Evolutionary conservation across 2,329 filamentous ascomycete species (phyloP).

Genomic region (Aspergillus fijiensis): DNA sequence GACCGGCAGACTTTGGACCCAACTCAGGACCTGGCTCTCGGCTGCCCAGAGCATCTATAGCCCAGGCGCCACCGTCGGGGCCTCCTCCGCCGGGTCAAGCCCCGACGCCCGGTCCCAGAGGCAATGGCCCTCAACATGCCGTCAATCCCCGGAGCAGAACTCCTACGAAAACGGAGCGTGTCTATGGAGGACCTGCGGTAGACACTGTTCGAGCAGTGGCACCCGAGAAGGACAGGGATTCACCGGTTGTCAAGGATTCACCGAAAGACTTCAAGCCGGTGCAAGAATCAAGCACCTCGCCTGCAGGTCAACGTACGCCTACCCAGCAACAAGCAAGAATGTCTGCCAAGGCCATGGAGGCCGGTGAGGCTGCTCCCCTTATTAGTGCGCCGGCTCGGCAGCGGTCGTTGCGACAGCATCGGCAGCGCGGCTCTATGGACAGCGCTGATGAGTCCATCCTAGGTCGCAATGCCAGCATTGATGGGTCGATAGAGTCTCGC

Average conservation of each 20-base stretch:
- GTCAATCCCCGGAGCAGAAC: slow-evolving; percentile 49
- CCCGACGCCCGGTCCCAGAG: slow-evolving; percentile 58
- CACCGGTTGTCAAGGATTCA: slow-evolving; percentile 46
- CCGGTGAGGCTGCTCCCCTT: slow-evolving; percentile 46
- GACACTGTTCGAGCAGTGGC: slow-evolving; percentile 45
- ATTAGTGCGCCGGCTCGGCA: slow-evolving; percentile 46
- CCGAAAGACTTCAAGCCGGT: slow-evolving; percentile 37
- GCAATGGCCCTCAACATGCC: slow-evolving; percentile 39
- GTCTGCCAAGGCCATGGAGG: slow-evolving; percentile 48
- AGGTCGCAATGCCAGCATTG: slow-evolving; percentile 40
- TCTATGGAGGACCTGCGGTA: slow-evolving; percentile 42
- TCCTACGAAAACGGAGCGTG: slow-evolving; percentile 51
- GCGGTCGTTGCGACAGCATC: slow-evolving; percentile 57
- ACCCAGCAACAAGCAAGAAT: slow-evolving; percentile 50
- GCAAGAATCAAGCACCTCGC: slow-evolving; percentile 51
- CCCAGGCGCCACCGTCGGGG: slow-evolving; percentile 57
- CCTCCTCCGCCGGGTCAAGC: slow-evolving; percentile 65
- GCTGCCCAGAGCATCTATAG: slow-evolving; percentile 59
- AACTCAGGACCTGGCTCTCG: slow-evolving; percentile 52
- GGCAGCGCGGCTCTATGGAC: slow-evolving; percentile 67
- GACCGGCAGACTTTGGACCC: slow-evolving; percentile 31
- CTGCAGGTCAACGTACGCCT: slow-evolving; percentile 65
- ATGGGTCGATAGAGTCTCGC: slow-evolving; percentile 41
- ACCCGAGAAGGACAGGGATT: slow-evolving; percentile 49
- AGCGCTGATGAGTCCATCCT: slow-evolving; percentile 61